Base-by-base conservation (phyloP, 1,139 yeast genomes). In the Protomyces pachydermus region DNA sequence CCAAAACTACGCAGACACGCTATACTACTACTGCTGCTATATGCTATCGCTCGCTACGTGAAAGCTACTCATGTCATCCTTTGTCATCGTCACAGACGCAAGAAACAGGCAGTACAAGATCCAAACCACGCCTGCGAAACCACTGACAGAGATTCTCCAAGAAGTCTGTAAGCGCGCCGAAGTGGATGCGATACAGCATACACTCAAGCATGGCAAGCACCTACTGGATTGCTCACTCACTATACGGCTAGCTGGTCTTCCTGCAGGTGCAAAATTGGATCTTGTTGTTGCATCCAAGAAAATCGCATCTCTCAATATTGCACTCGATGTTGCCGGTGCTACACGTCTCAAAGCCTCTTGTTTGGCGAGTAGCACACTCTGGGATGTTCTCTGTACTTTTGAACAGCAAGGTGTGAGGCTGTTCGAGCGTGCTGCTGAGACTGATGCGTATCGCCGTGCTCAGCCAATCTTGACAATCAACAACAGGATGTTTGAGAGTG, bases 191-290 rank as follows among this genome's bases (percentile, higher is more conserved):
- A 52, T 52, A 16, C 16, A 32, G 18, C 53, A 48, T 28, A 54
- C 51, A 5, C 65, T 65, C 34, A 48, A 60, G 23, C 58, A 60
- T 37, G 57, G 62, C 42, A 56, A 63, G 25, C 37, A 14, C 18
- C 42, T 46, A 28, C 57, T 67, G 16, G 68, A 67, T 46, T 54
- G 65, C 23, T 64, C 67, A n/a, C 35, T 66, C 39, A 55, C 68
- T 14, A 23, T 65, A 8, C 63, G 68, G 51, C 39, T 66, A 12
- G 65, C 67, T 12, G 54, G 54, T 16, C 48, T 67, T n/a, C 55
- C 64, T n/a, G 57, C 66, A 8, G 68, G 68, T 6, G 60, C 68
- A 18, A 66, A 57, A 25, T 35, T 67, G 34, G 56, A 58, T n/a
- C 62, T 58, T 18, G 62, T 58, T 8, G 45, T 20, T 2, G 16